Evolutionary conservation across 2,329 filamentous ascomycete genomes (phyloP).

Genomic region (Sphaerulina musiva): DNA sequence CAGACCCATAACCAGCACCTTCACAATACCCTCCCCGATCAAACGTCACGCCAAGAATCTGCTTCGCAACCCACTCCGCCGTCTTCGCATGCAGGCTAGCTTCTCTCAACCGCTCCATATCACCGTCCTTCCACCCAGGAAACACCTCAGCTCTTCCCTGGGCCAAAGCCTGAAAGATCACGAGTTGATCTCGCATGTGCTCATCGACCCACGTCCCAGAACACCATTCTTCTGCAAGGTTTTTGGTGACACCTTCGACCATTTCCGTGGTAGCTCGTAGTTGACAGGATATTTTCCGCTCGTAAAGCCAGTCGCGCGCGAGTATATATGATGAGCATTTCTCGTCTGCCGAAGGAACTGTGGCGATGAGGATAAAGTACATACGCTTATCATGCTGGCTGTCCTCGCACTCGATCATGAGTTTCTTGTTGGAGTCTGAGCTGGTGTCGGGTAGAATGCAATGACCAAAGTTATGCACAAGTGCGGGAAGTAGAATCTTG

Average conservation of each 20-base stretch:
- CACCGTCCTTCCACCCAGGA: slow-evolving; percentile 14
- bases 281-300: slow-evolving; percentile 30
- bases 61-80: slow-evolving; percentile 40
- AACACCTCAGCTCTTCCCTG: slow-evolving; percentile 36
- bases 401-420: slow-evolving; percentile 19
- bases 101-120: slow-evolving; percentile 20
- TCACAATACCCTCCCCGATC: slow-evolving; percentile 35
- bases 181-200: slow-evolving; percentile 53
- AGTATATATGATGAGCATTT: slow-evolving; percentile 40
- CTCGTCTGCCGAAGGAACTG: slow-evolving; percentile 20
- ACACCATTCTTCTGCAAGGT: slow-evolving; percentile 43
- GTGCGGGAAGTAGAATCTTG: slow-evolving; percentile 6
- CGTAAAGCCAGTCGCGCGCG: slow-evolving; percentile 48
- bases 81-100: slow-evolving; percentile 43
- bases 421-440: background rate
- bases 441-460: background rate
- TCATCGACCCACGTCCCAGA: slow-evolving; percentile 48
- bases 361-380: slow-evolving; percentile 52
- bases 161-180: slow-evolving; percentile 54
- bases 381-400: slow-evolving; percentile 31
- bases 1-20: slow-evolving; percentile 32
- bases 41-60: slow-evolving; percentile 37
- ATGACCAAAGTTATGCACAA: slow-evolving; percentile 15
- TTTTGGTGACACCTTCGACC: slow-evolving; percentile 40
- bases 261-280: slow-evolving; percentile 29